Percentiles rank a stretch among this genome's conserved stretches.
phyloP scores from a whole-genome alignment of 164 flowering plant species.

The Pachysandra terminalis region DNA sequence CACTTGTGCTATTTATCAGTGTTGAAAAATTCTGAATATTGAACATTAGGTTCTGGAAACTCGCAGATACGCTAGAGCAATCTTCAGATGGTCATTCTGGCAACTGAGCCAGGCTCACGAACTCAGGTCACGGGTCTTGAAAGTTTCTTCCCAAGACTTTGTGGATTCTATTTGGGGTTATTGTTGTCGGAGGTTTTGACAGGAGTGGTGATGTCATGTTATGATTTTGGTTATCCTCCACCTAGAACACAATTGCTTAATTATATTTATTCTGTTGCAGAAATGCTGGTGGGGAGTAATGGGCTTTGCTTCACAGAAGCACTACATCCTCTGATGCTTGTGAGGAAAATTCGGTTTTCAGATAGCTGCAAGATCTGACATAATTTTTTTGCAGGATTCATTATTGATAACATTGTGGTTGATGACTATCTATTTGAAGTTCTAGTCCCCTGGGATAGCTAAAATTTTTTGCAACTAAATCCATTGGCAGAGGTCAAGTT shows the following conservation, averaged over 20 bases:
- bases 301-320: constrained; percentile 66
- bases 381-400: constrained; percentile 27
- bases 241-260: constrained; percentile 40
- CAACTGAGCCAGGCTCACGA: constrained; percentile 65
- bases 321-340: constrained; percentile 54
- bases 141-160: constrained; percentile 29
- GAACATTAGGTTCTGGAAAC: constrained; percentile 69
- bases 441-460: constrained; percentile 15
- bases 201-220: constrained; percentile 41
- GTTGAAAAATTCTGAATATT: constrained; percentile 44
- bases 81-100: constrained; percentile 75
- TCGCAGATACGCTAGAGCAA: constrained; percentile 76
- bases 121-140: constrained; percentile 58
- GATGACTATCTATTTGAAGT: constrained; percentile 5
- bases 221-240: constrained; percentile 44
- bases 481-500: constrained; percentile 4
- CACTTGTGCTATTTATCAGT: constrained; percentile 24
- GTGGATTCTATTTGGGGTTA: constrained; percentile 30
- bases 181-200: constrained; percentile 36
- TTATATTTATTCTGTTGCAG: constrained; percentile 75
- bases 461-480: constrained; percentile 9
- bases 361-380: constrained; percentile 29
- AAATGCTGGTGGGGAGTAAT: constrained; percentile 69
- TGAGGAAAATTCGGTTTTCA: constrained; percentile 38
- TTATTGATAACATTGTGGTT: constrained; percentile 1